A percentile compares a stretch with the other conserved stretches of the same genome.
Evolutionary conservation across 2,329 filamentous ascomycete genomes (phyloP).

Genomic region (Botrytis aclada): DNA sequence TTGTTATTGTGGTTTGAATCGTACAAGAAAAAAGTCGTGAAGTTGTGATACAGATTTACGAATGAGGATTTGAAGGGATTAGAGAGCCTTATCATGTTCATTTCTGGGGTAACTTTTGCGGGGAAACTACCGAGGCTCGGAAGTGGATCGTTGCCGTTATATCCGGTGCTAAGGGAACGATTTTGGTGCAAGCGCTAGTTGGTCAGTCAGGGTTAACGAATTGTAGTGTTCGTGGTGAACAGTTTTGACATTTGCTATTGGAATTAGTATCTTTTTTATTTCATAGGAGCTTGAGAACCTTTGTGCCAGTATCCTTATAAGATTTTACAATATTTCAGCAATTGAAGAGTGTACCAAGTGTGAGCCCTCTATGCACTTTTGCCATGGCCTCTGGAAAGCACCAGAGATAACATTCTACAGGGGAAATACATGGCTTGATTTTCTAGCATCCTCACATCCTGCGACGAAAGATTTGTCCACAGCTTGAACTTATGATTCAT

Average conservation of each 20-base stretch:
- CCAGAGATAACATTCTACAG: background rate
- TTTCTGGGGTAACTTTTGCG: constrained; percentile 6
- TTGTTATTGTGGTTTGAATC: background rate
- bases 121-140: constrained; percentile 11
- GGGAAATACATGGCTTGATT: accelerated
- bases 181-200: background rate
- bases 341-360: background rate
- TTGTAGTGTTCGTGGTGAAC: background rate
- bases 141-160: background rate
- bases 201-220: background rate
- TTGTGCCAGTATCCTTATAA: no score
- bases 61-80: background rate
- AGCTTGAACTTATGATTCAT: background rate
- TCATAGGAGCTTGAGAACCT: background rate
- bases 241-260: background rate
- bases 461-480: no score
- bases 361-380: background rate
- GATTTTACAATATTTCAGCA: background rate
- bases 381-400: background rate
- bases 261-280: background rate
- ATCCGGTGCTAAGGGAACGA: background rate
- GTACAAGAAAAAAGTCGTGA: background rate
- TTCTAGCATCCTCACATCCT: no score
- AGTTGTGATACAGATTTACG: background rate
- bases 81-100: background rate